Base-by-base conservation (phyloP, 257 asterid species). In the Schizonepeta tenuifolia region DNA sequence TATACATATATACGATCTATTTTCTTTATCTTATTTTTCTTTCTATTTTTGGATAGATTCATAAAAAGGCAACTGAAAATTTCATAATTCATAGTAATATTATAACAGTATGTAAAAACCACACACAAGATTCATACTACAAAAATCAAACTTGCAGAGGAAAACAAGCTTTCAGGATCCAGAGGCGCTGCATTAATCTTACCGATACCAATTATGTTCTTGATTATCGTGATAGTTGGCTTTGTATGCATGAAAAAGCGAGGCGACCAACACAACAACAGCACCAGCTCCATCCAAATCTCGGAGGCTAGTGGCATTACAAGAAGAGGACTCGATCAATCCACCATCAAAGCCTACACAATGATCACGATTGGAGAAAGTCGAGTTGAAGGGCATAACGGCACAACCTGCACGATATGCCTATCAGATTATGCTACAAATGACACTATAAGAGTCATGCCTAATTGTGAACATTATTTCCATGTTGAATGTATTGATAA, bases 391-490 rank as follows among this genome's bases (percentile, higher is more conserved):
- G 36, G 36, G 36, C 0, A 6, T 31, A 31, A 31, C 7, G 36
- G 36, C 5, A 7, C 5, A 31, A 31, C 7, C 36, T 31, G 36
- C 36, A 31, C 36, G 7, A 31, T 31, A 31, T 31, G 36, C 70
- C 71, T 80, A 13, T 74, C 58, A 59, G 84, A 85, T 10, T 85
- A 80, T 49, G 56, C 13, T 10, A 69, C 80, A 7, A 63, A 75
- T 38, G 86, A 85, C 31, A 78, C 73, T 20, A 38, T 85, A 6
- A 79, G 82, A 57, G 33, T 75, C 57, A 76, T 83, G 71, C 84
- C 82, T 14, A 75, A 66, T 26, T 85, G 90, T 35, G 78, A 65
- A 18, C 87, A 81, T 57, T 81, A 73, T 60, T 85, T 76, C 75
- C 90, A 83, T 59, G 76, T 35, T 0, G 60, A 50, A 46, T 84